phyloP scores from a whole-genome alignment of 768 basidiomycete species.

The Lanmaoa pseudosensibilis region DNA sequence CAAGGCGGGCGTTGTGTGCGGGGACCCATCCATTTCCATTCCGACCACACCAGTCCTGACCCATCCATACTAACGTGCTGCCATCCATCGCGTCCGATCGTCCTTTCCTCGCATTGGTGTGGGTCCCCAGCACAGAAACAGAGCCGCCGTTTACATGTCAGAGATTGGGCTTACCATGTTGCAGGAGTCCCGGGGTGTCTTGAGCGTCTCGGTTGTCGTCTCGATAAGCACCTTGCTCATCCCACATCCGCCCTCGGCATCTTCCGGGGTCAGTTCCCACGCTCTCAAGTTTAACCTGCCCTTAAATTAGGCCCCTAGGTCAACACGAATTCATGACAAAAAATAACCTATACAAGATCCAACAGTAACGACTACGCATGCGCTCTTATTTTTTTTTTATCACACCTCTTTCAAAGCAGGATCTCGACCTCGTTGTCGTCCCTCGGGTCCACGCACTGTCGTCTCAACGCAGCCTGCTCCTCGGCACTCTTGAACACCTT shows the following conservation, averaged over 20 bases:
- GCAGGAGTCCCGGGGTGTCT: slow-evolving; percentile 19
- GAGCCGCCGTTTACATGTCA: background rate
- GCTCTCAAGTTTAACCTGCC: slow-evolving; percentile 22
- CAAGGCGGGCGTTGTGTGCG: background rate
- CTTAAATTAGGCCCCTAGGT: slow-evolving; percentile 1
- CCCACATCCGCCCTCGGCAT: slow-evolving; percentile 17
- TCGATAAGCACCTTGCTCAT: background rate
- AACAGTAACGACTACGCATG: too few species aligned
- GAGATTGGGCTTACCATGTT: slow-evolving; percentile 32
- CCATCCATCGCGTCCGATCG: slow-evolving; percentile 9
- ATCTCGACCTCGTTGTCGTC: slow-evolving; percentile 26
- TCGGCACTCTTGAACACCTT: slow-evolving; percentile 61
- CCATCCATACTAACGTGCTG: background rate
- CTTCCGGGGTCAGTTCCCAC: slow-evolving; percentile 25
- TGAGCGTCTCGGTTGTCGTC: slow-evolving; percentile 22
- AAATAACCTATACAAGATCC: background rate
- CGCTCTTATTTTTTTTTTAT: background rate
- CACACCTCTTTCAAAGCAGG: slow-evolving; percentile 21
- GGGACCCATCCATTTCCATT: slow-evolving; percentile 8
- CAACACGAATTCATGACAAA: too few species aligned
- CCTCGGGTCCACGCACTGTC: slow-evolving; percentile 18
- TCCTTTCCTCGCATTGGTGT: background rate
- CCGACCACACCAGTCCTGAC: too few species aligned
- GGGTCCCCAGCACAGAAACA: background rate
- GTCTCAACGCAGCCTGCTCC: slow-evolving; percentile 47